Base-by-base conservation (phyloP, 768 basidiomycete genomes). In the Mycena polygramma region DNA sequence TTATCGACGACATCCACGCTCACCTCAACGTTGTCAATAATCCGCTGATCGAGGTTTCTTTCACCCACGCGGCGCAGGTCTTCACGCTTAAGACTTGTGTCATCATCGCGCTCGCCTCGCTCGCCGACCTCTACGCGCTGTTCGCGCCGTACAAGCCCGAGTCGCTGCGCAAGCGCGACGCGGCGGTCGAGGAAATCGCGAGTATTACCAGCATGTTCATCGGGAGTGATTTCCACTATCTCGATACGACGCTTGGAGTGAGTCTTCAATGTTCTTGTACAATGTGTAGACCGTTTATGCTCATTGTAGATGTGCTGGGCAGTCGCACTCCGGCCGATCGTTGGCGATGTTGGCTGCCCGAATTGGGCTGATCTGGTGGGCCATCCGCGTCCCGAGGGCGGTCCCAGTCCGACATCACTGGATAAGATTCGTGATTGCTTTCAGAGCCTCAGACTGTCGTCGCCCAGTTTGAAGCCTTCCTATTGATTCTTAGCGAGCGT, bases 121-220 rank as follows among this genome's bases (percentile, higher is more conserved):
- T 66, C 26, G 60, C 55, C 3, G 37, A 66, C 22, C 60, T 71
- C 19, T 37, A 71, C 35, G 48, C 39, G 8, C 7, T 66, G 4
- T 71, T 71, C 22, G 70, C 70, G 9, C 45, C 37, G 2, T 30
- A 30, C 17, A 57, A 63, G 46, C 49, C 62, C 2, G 68, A 64
- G 26, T 49, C 57, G 4, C 51, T 49, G 14, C 26, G 30, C 14
- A 63, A 66, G 45, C 24, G 30, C 15, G 20, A 14, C 10, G 70
- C 57, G 19, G 39, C 51, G 17, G 22, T 71, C 4, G 45, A 43
- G 6, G 39, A 61, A 37, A 51, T 71, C 48, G 53, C 39, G 14
- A 22, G 2, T 2, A 66, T 67, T 8, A 57, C 46, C 14, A 45
- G 53, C 30, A 64, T 46, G 53, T 64, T 64, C 22, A 30, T 11